Percentiles rank a stretch among this genome's conserved stretches.
Conservation (phyloP, 495 filamentous ascomycete genomes). For the Penicillium manginii region DNA sequence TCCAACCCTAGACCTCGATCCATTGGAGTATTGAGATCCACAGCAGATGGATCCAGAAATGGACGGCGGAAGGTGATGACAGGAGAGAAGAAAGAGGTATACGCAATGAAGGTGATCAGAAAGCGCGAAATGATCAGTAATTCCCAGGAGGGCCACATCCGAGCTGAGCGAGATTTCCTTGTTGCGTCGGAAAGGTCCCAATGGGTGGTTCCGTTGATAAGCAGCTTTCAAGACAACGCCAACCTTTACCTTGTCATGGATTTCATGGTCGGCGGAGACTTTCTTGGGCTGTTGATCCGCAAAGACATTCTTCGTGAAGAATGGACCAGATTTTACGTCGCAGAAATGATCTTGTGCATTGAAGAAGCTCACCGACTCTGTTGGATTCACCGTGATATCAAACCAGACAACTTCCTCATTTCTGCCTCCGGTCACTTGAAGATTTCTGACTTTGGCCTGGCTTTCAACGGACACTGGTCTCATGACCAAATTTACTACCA, state of each 20-base stretch:
- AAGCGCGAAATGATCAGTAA: constrained; percentile 89
- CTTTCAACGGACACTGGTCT: constrained; percentile 93
- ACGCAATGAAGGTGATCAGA: constrained; percentile 95
- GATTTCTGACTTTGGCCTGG: constrained; percentile 93
- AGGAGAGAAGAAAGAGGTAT: constrained; percentile 61
- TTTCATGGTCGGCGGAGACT: constrained; percentile 95
- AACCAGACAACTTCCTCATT: constrained; percentile 95
- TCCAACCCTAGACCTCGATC: constrained; percentile 2
- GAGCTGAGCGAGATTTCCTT: constrained; percentile 89
- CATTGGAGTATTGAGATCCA: constrained; percentile 27
- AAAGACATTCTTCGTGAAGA: constrained; percentile 78
- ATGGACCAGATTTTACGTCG: constrained; percentile 81
- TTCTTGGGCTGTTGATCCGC: constrained; percentile 81
- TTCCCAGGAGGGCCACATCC: constrained; percentile 88
- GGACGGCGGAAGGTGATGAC: constrained; percentile 34
- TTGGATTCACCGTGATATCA: constrained; percentile 94
- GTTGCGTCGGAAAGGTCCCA: constrained; percentile 79
- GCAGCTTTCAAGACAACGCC: constrained; percentile 83
- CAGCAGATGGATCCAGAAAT: constrained; percentile 29
- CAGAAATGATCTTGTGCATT: constrained; percentile 94
- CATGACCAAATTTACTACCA: constrained; percentile 86
- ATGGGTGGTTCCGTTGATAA: constrained; percentile 87
- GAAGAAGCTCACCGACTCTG: constrained; percentile 86
- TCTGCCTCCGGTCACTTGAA: constrained; percentile 86
- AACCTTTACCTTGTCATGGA: constrained; percentile 95